Conservation (phyloP, 2,329 filamentous ascomycete species). For the Neofusicoccum ribis region DNA sequence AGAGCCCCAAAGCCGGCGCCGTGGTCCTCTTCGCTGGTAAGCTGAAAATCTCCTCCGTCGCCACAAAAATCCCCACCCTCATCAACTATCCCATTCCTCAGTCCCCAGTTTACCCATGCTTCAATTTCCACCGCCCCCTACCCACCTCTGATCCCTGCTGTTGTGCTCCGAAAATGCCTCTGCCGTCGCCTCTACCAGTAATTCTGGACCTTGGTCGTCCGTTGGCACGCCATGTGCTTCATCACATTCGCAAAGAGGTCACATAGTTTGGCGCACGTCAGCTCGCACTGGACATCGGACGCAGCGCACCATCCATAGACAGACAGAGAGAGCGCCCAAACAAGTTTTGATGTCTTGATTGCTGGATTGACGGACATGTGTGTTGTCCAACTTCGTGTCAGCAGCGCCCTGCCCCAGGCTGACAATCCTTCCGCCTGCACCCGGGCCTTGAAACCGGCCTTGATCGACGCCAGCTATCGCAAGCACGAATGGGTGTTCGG, state of each 20-base stretch:
- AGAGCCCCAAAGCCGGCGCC: constrained; percentile 71
- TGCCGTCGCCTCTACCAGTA: not conserved
- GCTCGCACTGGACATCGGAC: not conserved
- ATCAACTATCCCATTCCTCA: constrained; percentile 12
- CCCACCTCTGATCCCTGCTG: not conserved
- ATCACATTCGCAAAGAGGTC: constrained; percentile 10
- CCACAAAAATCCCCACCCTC: not conserved
- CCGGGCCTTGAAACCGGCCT: not conserved
- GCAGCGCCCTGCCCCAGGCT: not conserved
- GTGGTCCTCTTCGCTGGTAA: constrained; percentile 75
- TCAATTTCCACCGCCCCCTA: not conserved
- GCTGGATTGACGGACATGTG: not conserved
- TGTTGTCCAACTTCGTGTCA: not conserved
- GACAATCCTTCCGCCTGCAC: not conserved
- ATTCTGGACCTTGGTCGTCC: not conserved
- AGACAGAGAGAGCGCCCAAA: not conserved
- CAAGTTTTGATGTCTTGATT: not conserved
- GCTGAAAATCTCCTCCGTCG: not conserved
- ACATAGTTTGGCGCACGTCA: not conserved
- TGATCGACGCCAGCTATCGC: not conserved
- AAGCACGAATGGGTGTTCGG: not conserved
- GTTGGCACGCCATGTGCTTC: constrained; percentile 13
- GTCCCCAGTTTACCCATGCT: not conserved
- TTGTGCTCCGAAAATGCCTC: not conserved
- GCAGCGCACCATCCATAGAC: not conserved